Conservation (phyloP, 768 basidiomycete species). For the Leucocoprinus birnbaumii region DNA sequence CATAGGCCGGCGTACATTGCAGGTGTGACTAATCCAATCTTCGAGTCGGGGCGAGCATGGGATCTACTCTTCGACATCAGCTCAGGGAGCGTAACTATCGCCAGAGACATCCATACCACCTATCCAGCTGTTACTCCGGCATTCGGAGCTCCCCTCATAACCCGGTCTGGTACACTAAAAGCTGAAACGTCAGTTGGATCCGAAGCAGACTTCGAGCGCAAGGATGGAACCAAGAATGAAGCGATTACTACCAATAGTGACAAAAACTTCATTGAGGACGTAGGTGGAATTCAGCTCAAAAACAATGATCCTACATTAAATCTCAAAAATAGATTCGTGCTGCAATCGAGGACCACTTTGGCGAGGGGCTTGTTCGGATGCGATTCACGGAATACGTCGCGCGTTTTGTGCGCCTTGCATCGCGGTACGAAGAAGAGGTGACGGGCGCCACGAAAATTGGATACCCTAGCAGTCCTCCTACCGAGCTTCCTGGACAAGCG, state of each 20-base stretch:
- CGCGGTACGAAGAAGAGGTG: constrained; percentile 88
- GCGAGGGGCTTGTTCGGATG: constrained; percentile 83
- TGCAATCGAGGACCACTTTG: constrained; percentile 89
- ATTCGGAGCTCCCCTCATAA: constrained; percentile 40
- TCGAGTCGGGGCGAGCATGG: constrained; percentile 85
- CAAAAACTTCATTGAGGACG: constrained; percentile 91
- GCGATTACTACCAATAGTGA: constrained; percentile 64
- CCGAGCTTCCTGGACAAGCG: constrained; percentile 39
- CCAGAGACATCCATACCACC: constrained; percentile 73
- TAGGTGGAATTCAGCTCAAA: constrained; percentile 37
- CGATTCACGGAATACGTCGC: constrained; percentile 87
- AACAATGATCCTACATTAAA: neutral
- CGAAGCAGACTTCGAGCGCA: constrained; percentile 73
- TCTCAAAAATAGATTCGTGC: constrained; percentile 58
- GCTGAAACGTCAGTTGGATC: constrained; percentile 59
- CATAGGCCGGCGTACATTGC: constrained; percentile 88
- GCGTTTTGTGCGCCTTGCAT: constrained; percentile 86
- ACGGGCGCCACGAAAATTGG: constrained; percentile 76
- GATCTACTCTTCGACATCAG: constrained; percentile 93
- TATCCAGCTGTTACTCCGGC: constrained; percentile 46
- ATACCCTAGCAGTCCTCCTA: constrained; percentile 56
- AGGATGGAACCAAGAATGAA: constrained; percentile 57
- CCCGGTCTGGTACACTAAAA: constrained; percentile 61
- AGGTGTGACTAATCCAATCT: constrained; percentile 96
- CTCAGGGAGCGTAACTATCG: constrained; percentile 80